Conservation (phyloP, 805 yeast genomes). For the Cyberlindnera mycetangii region DNA sequence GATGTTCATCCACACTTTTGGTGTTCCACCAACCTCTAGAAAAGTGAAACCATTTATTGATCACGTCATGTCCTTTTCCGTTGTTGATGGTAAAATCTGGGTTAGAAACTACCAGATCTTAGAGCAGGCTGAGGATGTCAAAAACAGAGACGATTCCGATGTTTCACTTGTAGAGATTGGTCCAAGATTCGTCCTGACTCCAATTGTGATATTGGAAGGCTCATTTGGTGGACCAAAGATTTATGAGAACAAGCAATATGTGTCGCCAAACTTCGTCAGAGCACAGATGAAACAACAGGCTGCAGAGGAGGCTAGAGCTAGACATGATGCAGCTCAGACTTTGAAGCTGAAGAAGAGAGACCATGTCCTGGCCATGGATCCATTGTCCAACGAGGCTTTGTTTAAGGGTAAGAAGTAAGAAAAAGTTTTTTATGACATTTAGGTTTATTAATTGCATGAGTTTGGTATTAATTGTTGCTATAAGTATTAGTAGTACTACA, state of each 20-base stretch:
- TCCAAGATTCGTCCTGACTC: constrained; percentile 91
- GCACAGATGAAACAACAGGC: constrained; percentile 79
- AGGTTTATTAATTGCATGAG: neutral
- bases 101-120: constrained; percentile 89
- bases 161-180: constrained; percentile 90
- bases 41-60: constrained; percentile 93
- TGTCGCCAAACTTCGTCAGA: constrained; percentile 92
- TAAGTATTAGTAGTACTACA: neutral
- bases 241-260: constrained; percentile 94
- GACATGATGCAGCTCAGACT: constrained; percentile 77
- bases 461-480: neutral
- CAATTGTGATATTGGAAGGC: constrained; percentile 89
- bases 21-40: constrained; percentile 93
- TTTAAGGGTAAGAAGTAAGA: constrained; percentile 44
- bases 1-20: constrained; percentile 76
- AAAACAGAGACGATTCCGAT: constrained; percentile 54
- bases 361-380: constrained; percentile 72
- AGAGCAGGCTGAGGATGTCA: constrained; percentile 55
- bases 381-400: constrained; percentile 72
- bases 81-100: constrained; percentile 94
- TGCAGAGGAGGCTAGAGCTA: constrained; percentile 72
- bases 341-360: constrained; percentile 76
- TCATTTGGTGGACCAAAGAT: constrained; percentile 98
- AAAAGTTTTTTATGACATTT: neutral
- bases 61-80: constrained; percentile 89